Base-by-base conservation (phyloP, 2,329 filamentous ascomycete species). In the Claviceps humidiphila region DNA sequence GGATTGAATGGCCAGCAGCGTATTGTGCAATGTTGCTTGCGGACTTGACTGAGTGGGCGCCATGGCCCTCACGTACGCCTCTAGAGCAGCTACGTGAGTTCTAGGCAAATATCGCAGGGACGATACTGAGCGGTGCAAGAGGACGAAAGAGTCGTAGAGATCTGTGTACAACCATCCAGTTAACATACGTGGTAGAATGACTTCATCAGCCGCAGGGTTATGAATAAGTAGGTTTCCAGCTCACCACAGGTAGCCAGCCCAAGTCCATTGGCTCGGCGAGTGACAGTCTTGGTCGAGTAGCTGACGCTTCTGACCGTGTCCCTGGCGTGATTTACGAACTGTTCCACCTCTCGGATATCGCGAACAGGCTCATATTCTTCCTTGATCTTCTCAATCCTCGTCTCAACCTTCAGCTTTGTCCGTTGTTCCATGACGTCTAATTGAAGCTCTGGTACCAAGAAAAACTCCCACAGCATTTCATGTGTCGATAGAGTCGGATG, bases 381-480 rank as follows among this genome's bases (percentile, higher is more conserved):
- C 51, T 82, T 80, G 38, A 98, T 84, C 52, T 84, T 90, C 63
- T 98, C 93, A 3, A 80, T 74, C 30, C 91, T 79, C 0, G 85
- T 81, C 64, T 90, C 85, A 4, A 89, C 87, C 68, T 98, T 98
- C 56, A 89, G 81, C 52, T 82, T 82, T 57, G 87, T 95, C 49
- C 93, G 81, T 65, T 95, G 85, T 51, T 87, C 85, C 76, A 97
- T 91, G 80, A 90, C 89, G 20, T 89, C 82, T 0, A 87, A 78
- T 64, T 95, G 88, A 49, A 98, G 81, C 59, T 98, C 93, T 1
- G 93, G 93, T 13, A 98, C 90, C 0, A 98, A 77, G 68, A 98
- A 95, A 70, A 98, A 98, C 61, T 98, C 93, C 94, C 93, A 98
- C 2, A 98, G 77, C 65, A 97, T 89, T 70, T 98, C 93, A 63